Conservation (phyloP, 225 moss, liverwort and hornwort genomes). For the Bryoerythrophyllum caledonicum region DNA sequence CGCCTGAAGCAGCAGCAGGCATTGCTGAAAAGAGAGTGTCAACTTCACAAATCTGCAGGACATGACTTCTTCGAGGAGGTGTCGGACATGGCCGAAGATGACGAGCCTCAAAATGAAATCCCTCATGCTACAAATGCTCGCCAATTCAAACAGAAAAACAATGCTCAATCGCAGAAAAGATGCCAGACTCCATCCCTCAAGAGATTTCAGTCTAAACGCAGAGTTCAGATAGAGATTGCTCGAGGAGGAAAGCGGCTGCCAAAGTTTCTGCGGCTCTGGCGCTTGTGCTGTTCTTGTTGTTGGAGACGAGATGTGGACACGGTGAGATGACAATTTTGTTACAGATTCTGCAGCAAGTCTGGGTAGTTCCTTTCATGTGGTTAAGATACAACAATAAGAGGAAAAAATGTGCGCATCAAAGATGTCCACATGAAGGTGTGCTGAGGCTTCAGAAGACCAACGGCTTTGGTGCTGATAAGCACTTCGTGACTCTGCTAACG, state of each 20-base stretch:
- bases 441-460: background rate
- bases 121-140: background rate
- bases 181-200: background rate
- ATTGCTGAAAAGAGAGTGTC: constrained; percentile 31
- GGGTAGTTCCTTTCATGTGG: background rate
- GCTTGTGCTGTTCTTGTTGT: constrained; percentile 31
- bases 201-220: background rate
- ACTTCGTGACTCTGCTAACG: background rate
- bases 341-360: background rate
- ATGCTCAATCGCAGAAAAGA: constrained; percentile 4
- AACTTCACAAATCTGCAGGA: background rate
- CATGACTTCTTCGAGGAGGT: constrained; percentile 14
- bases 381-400: background rate
- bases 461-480: background rate
- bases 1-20: constrained; percentile 53
- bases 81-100: background rate
- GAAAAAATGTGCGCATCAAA: background rate
- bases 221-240: background rate
- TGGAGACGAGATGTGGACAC: background rate
- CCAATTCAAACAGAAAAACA: background rate
- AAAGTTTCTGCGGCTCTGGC: background rate
- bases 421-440: background rate
- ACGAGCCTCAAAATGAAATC: background rate
- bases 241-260: background rate
- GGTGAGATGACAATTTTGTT: background rate